phyloP scores from a whole-genome alignment of 2,329 filamentous ascomycete species.

The Aspergillus ustus region DNA sequence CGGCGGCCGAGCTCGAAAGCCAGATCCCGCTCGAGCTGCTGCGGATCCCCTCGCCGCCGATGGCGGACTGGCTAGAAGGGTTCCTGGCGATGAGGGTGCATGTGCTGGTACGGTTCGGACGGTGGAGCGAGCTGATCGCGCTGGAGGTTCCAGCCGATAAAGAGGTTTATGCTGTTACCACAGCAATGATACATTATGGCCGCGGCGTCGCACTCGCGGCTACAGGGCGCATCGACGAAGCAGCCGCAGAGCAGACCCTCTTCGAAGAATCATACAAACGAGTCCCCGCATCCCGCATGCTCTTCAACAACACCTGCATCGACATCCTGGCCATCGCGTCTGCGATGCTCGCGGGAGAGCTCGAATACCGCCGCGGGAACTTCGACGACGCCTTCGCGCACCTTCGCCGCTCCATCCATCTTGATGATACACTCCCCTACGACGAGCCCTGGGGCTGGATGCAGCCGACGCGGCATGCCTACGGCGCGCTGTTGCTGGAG shows the following conservation, averaged over 20 bases:
- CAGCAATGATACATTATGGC: constrained; percentile 70
- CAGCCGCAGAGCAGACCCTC: constrained; percentile 54
- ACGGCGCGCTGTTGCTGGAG: constrained; percentile 71
- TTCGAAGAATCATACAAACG: constrained; percentile 58
- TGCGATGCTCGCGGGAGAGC: constrained; percentile 73
- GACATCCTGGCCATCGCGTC: constrained; percentile 67
- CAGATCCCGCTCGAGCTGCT: constrained; percentile 68
- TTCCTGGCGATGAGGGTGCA: constrained; percentile 72
- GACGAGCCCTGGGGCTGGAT: constrained; percentile 82
- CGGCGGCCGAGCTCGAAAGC: constrained; percentile 62
- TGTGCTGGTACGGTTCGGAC: constrained; percentile 73
- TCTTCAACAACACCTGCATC: constrained; percentile 70
- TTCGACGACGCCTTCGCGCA: constrained; percentile 63
- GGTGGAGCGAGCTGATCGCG: constrained; percentile 68
- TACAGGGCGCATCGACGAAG: constrained; percentile 58
- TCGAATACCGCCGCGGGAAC: constrained; percentile 69
- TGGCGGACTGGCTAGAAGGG: constrained; percentile 79
- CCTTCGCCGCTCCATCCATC: constrained; percentile 61
- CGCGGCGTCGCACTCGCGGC: constrained; percentile 70
- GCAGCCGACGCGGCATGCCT: constrained; percentile 73
- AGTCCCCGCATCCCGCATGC: constrained; percentile 64
- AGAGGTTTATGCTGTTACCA: constrained; percentile 70
- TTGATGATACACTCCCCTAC: constrained; percentile 69
- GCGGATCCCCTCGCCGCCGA: constrained; percentile 67
- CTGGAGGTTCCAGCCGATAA: constrained; percentile 62